A percentile compares a stretch with the other conserved stretches of the same genome.
Conservation (phyloP, 2,329 filamentous ascomycete genomes). For the Madurella mycetomatis region DNA sequence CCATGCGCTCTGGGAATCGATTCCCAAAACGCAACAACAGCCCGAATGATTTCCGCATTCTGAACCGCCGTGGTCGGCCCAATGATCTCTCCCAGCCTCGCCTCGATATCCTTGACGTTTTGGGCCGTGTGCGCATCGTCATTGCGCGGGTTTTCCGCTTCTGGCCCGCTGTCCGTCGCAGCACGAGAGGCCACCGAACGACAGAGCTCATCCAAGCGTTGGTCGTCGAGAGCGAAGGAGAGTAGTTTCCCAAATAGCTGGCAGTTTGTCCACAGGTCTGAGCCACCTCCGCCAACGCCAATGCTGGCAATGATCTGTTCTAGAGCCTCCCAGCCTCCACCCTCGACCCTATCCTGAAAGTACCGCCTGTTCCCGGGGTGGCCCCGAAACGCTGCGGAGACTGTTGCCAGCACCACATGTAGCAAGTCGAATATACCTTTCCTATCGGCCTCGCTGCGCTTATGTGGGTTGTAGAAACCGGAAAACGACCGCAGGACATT, state of each 20-base stretch:
- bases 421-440: slow-evolving; percentile 63
- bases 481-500: slow-evolving; percentile 65
- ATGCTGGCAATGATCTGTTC: slow-evolving; percentile 68
- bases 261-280: slow-evolving; percentile 62
- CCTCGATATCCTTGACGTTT: slow-evolving; percentile 30
- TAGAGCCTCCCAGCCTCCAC: slow-evolving; percentile 72
- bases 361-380: slow-evolving; percentile 86
- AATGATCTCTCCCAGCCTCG: slow-evolving; percentile 45
- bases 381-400: slow-evolving; percentile 69
- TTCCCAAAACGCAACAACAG: slow-evolving; percentile 61
- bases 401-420: slow-evolving; percentile 65
- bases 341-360: slow-evolving; percentile 71
- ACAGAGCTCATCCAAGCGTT: slow-evolving; percentile 67
- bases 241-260: slow-evolving; percentile 81
- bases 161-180: neutral
- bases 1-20: slow-evolving; percentile 50
- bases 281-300: slow-evolving; percentile 59
- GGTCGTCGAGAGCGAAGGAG: slow-evolving; percentile 74
- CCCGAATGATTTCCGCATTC: slow-evolving; percentile 60
- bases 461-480: slow-evolving; percentile 69
- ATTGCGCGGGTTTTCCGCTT: neutral
- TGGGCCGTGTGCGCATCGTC: slow-evolving; percentile 4
- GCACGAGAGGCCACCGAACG: slow-evolving; percentile 38
- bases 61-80: slow-evolving; percentile 48
- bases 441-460: slow-evolving; percentile 58